These are phyloP conservation scores for Bacidia gigantensis DNA, from an alignment of 495 filamentous ascomycete species.

Conservation along the genomic window DNA sequence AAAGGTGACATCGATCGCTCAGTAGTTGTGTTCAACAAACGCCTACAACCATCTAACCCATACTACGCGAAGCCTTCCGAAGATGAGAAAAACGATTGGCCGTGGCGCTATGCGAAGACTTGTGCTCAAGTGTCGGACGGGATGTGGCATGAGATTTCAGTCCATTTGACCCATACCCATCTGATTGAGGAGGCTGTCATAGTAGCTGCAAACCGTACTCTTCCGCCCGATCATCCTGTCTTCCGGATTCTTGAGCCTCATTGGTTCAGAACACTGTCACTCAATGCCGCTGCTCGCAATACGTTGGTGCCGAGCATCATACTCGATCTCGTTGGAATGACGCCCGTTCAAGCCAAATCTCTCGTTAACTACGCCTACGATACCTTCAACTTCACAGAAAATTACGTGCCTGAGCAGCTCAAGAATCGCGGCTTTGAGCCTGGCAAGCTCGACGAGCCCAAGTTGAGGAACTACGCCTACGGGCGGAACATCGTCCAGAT, in stretches of 20 bases:
- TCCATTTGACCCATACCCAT: conserved; percentile 34
- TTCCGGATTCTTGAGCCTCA: conserved; percentile 31
- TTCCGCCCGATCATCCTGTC: conserved; percentile 28
- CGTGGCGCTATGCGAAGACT: conserved; percentile 38
- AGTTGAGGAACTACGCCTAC: conserved; percentile 35
- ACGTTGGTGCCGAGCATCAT: conserved; percentile 32
- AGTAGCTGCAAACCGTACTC: conserved; percentile 28
- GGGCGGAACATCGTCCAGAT: conserved; percentile 30
- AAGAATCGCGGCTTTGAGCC: conserved; percentile 28
- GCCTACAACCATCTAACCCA: conserved; percentile 21
- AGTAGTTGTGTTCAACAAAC: conserved; percentile 34
- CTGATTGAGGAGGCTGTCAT: conserved; percentile 35
- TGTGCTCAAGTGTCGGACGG: conserved; percentile 35
- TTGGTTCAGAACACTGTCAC: conserved; percentile 35
- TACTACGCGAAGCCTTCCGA: neutral
- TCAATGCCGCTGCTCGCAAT: conserved; percentile 35
- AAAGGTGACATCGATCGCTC: conserved; percentile 29
- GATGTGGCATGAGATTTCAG: conserved; percentile 32
- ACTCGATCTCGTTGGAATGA: conserved; percentile 25
- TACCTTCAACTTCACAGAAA: conserved; percentile 4
- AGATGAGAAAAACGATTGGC: conserved; percentile 31
- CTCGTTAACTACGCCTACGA: conserved; percentile 9
- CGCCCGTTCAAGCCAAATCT: neutral
- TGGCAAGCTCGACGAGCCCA: conserved; percentile 14
- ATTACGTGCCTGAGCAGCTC: conserved; percentile 34